Evolutionary conservation across 2,329 filamentous ascomycete genomes (phyloP).

Genomic region (Bipolaris cookei): DNA sequence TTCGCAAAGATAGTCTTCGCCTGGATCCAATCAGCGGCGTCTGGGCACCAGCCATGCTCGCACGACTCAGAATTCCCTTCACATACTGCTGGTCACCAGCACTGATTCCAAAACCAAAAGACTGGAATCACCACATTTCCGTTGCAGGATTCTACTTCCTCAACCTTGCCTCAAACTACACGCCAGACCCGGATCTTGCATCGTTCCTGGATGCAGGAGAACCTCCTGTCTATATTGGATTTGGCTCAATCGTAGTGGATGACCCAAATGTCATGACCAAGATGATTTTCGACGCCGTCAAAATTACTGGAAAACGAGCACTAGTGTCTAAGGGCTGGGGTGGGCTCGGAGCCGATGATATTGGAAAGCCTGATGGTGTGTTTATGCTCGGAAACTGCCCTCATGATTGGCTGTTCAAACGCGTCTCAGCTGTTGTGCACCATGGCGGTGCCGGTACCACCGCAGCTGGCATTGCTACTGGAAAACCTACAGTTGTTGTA

Average conservation of each 20-base stretch:
- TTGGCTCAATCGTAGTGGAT: constrained; percentile 52
- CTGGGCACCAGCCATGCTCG: constrained; percentile 81
- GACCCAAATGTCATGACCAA: constrained; percentile 52
- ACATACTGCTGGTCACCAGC: constrained; percentile 81
- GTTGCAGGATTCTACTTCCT: constrained; percentile 53
- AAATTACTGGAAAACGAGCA: constrained; percentile 71
- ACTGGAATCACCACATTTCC: constrained; percentile 53
- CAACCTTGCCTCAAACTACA: constrained; percentile 48
- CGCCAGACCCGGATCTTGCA: constrained; percentile 48
- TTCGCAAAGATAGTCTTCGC: constrained; percentile 75
- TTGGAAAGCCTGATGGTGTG: constrained; percentile 72
- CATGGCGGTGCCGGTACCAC: constrained; percentile 90
- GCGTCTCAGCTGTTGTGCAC: constrained; percentile 81
- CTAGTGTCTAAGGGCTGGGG: constrained; percentile 90
- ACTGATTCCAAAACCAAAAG: constrained; percentile 55
- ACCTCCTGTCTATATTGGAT: constrained; percentile 52
- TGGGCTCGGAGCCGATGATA: constrained; percentile 72
- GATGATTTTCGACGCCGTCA: constrained; percentile 52
- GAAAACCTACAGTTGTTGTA: constrained; percentile 80
- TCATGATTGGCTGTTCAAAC: constrained; percentile 88
- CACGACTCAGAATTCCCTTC: constrained; percentile 77
- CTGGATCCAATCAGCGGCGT: constrained; percentile 79
- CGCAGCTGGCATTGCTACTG: constrained; percentile 80
- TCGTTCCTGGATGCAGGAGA: constrained; percentile 49
- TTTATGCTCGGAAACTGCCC: constrained; percentile 86